Conservation (phyloP, 202 grass and related monocot genomes). For the Setaria italica region DNA sequence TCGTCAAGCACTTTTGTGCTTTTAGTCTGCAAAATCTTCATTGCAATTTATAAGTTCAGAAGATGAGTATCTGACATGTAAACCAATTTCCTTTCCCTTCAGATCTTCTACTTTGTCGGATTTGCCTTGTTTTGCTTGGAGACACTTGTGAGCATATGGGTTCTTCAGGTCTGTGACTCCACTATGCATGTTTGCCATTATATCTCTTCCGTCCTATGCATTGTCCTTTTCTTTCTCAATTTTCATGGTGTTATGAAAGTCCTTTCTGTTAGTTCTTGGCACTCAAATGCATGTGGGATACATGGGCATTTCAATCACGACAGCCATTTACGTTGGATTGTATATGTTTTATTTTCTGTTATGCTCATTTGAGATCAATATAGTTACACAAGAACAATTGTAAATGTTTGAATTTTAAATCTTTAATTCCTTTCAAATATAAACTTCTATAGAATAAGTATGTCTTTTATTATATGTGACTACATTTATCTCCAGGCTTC, state of each 20-base stretch:
- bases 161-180: conserved; percentile 80
- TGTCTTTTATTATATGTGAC: conserved; percentile 24
- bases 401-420: conserved; percentile 15
- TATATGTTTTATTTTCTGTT: neutral
- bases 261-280: conserved; percentile 6
- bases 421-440: neutral
- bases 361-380: conserved; percentile 20
- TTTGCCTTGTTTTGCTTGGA: conserved; percentile 95
- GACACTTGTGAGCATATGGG: conserved; percentile 85
- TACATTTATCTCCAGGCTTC: neutral
- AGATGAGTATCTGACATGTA: conserved; percentile 29
- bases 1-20: neutral
- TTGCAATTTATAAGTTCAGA: neutral
- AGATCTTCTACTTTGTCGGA: conserved; percentile 92
- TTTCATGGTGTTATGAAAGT: conserved; percentile 2
- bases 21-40: conserved; percentile 2
- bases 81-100: conserved; percentile 35
- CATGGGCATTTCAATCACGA: neutral
- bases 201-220: neutral
- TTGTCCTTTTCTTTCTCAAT: conserved; percentile 21
- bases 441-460: conserved; percentile 9
- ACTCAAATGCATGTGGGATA: conserved; percentile 13
- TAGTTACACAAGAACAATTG: conserved; percentile 6
- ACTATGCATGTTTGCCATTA: neutral
- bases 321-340: neutral